Percentiles rank a stretch among this genome's conserved stretches.
These are phyloP conservation scores for Ophiostoma tasmaniense DNA, from an alignment of 2,329 filamentous ascomycete species.

Conservation along the genomic window DNA sequence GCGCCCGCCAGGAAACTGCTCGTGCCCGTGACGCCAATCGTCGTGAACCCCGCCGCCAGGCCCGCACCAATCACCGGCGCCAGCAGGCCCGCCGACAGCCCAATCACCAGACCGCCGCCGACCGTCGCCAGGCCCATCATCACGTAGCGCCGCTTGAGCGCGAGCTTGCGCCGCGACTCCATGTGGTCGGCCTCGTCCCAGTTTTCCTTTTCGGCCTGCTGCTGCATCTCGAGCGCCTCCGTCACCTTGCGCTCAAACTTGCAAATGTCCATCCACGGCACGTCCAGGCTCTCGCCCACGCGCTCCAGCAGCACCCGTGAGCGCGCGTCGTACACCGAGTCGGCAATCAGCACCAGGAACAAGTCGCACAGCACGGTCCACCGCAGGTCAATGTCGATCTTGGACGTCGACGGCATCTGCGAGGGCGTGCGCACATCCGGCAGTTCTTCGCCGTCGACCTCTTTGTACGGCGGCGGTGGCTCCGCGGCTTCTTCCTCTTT, in stretches of 20 bases:
- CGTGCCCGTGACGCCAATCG: conserved; percentile 86
- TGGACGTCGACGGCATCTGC: conserved; percentile 69
- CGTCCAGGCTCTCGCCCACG: conserved; percentile 70
- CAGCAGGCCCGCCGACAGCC: conserved; percentile 81
- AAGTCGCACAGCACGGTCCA: conserved; percentile 97
- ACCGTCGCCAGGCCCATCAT: conserved; percentile 97
- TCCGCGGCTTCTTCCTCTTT: conserved; percentile 40
- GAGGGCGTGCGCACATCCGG: conserved; percentile 75
- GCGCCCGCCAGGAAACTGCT: conserved; percentile 82
- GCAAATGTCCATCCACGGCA: conserved; percentile 88
- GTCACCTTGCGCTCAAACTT: conserved; percentile 96
- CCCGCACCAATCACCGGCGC: conserved; percentile 92
- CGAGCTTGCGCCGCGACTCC: conserved; percentile 71
- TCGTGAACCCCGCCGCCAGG: conserved; percentile 87
- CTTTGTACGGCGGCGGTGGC: conserved; percentile 52
- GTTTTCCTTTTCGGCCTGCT: conserved; percentile 85
- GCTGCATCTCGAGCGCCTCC: conserved; percentile 95
- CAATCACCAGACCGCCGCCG: conserved; percentile 89
- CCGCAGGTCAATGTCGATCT: conserved; percentile 88
- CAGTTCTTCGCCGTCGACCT: conserved; percentile 59
- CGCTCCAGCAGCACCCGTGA: conserved; percentile 77
- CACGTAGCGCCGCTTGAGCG: conserved; percentile 74
- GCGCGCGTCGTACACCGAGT: conserved; percentile 83
- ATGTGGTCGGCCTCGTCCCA: conserved; percentile 97
- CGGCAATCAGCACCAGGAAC: conserved; percentile 92